Evolutionary conservation across 176 grass and related monocot species (phyloP), one percentile per base, ranked within the genome.

Genomic region (Zoysia pacifica): DNA sequence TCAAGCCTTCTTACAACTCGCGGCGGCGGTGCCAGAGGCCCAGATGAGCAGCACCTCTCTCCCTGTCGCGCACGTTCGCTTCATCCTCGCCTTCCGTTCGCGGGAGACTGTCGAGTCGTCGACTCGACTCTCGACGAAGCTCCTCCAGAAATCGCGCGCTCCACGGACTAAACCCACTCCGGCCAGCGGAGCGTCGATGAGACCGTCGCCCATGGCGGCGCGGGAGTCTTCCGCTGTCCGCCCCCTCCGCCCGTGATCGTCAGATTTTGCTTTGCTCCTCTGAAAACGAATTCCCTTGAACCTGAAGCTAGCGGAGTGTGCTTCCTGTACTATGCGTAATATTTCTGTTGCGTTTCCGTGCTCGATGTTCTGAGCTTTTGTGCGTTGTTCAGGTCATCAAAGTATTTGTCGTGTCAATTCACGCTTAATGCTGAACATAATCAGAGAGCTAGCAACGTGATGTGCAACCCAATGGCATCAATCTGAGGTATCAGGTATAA

Each of bases 151-250:
- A 15, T 44, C 72, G 62, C 51, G 62, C 47, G 36, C 5, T 7
- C 13, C 62, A 5, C 62, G 9, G 61, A 7, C 40, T 79, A 58
- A 37, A 36, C 67, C 48, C 51, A 52, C 58, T 20, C 56, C 59
- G 48, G 8, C 75, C 50, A 52, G 4, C 60, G 37, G 67, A 16
- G 38, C 10, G 52, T 48, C 40, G 48, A 78, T 55, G 88, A 77
- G 83, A 66, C 79, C 71, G 56, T 70, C 81, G 11, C 86, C 86
- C 58, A 90, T 95, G 88, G 84, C 82, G 6, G 87, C 88, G 2
- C 82, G 78, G 51, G 86, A 72, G 48, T 91, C 77, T 91, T 92
- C 73, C 78, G 73, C 41, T 76, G 28, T 73, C 67, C 81, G 83
- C 14, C 77, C 83, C 16, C 81, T 84, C 19, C 74, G 65, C 62